Percentiles rank a stretch among this genome's conserved stretches.
Evolutionary conservation across 2,329 filamentous ascomycete genomes (phyloP).

Genomic region (Penicillium sp.): DNA sequence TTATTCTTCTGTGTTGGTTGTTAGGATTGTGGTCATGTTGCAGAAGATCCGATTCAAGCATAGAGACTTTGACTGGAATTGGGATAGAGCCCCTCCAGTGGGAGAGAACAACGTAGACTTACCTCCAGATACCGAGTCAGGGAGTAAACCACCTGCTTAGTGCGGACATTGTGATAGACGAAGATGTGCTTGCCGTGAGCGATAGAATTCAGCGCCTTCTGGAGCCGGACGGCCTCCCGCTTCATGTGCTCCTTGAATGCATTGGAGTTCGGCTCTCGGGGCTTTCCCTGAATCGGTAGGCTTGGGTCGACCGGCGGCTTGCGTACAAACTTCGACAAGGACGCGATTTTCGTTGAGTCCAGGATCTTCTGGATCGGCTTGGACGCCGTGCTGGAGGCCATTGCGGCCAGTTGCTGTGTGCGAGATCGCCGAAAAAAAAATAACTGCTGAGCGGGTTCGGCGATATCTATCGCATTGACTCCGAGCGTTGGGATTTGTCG

Average conservation of each 20-base stretch:
- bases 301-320: conserved; percentile 35
- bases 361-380: conserved; percentile 37
- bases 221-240: conserved; percentile 40
- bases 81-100: neutral
- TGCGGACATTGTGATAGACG: conserved; percentile 60
- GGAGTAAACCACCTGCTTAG: conserved; percentile 65
- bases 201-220: conserved; percentile 47
- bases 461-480: conserved; percentile 20
- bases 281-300: conserved; percentile 43
- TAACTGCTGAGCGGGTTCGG: conserved; percentile 2
- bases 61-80: neutral
- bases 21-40: conserved; percentile 9
- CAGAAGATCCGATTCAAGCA: neutral
- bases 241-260: conserved; percentile 40
- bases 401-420: conserved; percentile 30
- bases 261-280: conserved; percentile 40
- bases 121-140: conserved; percentile 57
- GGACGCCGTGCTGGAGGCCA: conserved; percentile 29
- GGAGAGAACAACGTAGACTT: conserved; percentile 19
- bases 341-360: conserved; percentile 40
- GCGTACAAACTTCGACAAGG: conserved; percentile 35
- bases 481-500: conserved; percentile 2
- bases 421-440: conserved; percentile 10
- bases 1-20: conserved; percentile 45
- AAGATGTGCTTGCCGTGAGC: conserved; percentile 60